Evolutionary conservation across 176 grass and related monocot species (phyloP).

Genomic region (Eremochloa ophiuroides): DNA sequence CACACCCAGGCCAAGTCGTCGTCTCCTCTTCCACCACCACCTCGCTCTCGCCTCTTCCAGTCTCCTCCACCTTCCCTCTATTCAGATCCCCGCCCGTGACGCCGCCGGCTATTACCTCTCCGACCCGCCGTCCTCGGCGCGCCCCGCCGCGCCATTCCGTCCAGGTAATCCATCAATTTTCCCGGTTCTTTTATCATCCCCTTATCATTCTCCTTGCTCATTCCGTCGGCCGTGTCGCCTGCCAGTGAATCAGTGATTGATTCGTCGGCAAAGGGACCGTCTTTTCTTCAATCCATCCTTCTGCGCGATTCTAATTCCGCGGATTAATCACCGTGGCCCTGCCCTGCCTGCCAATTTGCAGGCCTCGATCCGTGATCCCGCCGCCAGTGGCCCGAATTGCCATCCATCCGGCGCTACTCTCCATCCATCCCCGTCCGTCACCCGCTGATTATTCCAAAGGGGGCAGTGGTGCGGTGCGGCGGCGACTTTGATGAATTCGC

Average conservation of each 20-base stretch:
- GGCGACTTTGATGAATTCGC: constrained; percentile 72
- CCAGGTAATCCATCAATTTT: constrained; percentile 28
- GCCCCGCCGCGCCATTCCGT: not conserved
- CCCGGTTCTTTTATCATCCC: too few species aligned
- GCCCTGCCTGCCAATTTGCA: constrained; percentile 23
- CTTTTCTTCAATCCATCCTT: not conserved
- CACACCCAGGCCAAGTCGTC: constrained; percentile 4
- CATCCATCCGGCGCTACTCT: not conserved
- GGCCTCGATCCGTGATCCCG: constrained; percentile 22
- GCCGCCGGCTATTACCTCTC: not conserved
- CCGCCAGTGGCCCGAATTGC: not conserved
- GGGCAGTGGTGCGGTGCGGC: too few species aligned
- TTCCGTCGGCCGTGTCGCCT: not conserved
- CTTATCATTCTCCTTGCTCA: not conserved
- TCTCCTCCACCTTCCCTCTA: not conserved
- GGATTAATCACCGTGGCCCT: not conserved
- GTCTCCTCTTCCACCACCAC: not conserved
- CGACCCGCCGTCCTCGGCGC: not conserved
- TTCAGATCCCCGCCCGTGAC: not conserved
- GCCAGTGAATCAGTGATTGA: not conserved
- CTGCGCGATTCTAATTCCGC: not conserved
- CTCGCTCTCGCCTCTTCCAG: not conserved
- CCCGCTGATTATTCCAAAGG: too few species aligned
- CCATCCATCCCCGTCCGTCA: too few species aligned
- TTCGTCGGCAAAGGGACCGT: not conserved